Evolutionary conservation across 257 asterid genomes (phyloP), one percentile per base, ranked within the genome.

Genomic region (Galeopsis tetrahit): DNA sequence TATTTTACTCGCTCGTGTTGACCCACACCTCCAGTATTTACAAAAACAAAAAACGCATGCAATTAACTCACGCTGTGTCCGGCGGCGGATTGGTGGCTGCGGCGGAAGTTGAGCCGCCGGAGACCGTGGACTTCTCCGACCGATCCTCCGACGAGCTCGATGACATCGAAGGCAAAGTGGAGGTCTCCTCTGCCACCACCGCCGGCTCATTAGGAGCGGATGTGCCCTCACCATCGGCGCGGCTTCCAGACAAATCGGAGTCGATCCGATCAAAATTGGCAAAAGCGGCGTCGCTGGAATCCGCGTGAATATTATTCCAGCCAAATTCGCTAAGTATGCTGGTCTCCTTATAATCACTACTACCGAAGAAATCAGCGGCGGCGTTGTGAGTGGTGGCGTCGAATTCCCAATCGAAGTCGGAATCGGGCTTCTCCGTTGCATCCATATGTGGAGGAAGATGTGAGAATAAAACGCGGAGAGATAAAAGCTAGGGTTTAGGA

Each of bases 71-170:
- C 97, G 81, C 80, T 79, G 89, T 67, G 33, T 85, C 91, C 14
- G 88, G 5, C 72, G 88, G 80, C 60, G 82, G 87, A 63, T 70
- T 79, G 17, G 85, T 40, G 10, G 68, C 62, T 2, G 81, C 59
- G 39, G 70, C 31, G 28, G 68, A 32, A 21, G 77, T 7, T 2
- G 82, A 73, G 63, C 69, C 82, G 42, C 85, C 90, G 69, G 90
- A 78, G 1, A 80, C 80, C 7, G 95, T 81, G 46, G 91, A 85
- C 73, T 87, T 89, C 83, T 90, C 96, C 71, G 83, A 80, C 52
- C 44, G 85, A 69, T 87, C 97, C 77, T 88, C 96, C 4, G 95
- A 87, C 31, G 96, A 91, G 80, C 92, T 89, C 1, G 94, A 78
- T 9, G 96, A 82, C 36, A 75, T 65, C 75, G 79, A 78, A 14